phyloP scores from a whole-genome alignment of 352 stramenopile genomes.

The Phytophthora rubi region DNA sequence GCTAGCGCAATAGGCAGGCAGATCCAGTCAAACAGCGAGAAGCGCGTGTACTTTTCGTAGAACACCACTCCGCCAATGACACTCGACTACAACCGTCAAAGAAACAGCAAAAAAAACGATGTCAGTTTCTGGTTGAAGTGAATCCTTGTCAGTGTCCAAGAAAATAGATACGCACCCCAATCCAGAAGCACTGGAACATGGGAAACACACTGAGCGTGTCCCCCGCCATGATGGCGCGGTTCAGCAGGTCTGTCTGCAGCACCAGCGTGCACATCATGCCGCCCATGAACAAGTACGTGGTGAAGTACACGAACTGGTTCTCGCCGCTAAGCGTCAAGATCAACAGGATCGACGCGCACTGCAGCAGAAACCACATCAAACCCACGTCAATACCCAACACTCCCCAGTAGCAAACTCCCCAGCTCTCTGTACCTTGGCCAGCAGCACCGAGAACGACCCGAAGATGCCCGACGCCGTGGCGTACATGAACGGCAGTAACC shows the following conservation, averaged over 20 bases:
- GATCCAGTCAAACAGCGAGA: conserved; percentile 83
- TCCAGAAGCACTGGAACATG: conserved; percentile 92
- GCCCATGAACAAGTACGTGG: conserved; percentile 84
- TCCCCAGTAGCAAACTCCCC: not conserved
- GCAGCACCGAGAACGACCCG: conserved; percentile 81
- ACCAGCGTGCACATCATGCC: conserved; percentile 85
- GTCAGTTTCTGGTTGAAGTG: conserved; percentile 16
- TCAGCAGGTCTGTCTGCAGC: conserved; percentile 85
- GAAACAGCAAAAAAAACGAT: conserved; percentile 7
- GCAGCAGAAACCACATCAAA: conserved; percentile 1
- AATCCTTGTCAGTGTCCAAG: not conserved
- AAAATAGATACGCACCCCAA: conserved; percentile 58
- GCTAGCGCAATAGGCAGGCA: conserved; percentile 76
- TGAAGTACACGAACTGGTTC: conserved; percentile 89
- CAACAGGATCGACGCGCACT: conserved; percentile 83
- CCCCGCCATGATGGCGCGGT: conserved; percentile 84
- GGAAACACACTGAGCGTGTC: conserved; percentile 88
- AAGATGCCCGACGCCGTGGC: conserved; percentile 85
- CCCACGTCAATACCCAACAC: conserved; percentile 16
- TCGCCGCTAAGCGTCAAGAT: conserved; percentile 80
- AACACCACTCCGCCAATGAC: conserved; percentile 86
- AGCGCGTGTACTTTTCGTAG: conserved; percentile 85
- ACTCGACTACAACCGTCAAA: conserved; percentile 61
- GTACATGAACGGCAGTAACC: conserved; percentile 79
- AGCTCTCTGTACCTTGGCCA: conserved; percentile 66